Conservation (phyloP, 2,329 filamentous ascomycete species). For the Podosphaera aphanis region DNA sequence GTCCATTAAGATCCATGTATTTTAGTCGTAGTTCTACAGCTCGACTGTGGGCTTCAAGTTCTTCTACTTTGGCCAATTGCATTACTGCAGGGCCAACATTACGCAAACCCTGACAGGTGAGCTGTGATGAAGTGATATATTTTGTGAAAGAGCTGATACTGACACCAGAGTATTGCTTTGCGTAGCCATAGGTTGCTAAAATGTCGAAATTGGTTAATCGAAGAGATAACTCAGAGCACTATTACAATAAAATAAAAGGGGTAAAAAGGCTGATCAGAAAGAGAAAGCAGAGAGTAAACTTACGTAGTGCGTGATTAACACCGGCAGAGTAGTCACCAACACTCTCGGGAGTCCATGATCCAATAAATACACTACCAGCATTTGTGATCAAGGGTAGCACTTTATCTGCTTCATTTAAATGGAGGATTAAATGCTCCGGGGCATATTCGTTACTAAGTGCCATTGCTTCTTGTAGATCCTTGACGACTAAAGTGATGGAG, state of each 20-base stretch:
- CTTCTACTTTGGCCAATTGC: slow-evolving; percentile 83
- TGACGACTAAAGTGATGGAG: slow-evolving; percentile 66
- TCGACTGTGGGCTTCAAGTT: slow-evolving; percentile 74
- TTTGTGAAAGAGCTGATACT: slow-evolving; percentile 92
- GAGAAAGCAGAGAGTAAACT: slow-evolving; percentile 24
- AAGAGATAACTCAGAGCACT: neutral
- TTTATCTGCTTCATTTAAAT: slow-evolving; percentile 53
- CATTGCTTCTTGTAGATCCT: slow-evolving; percentile 49
- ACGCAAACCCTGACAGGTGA: slow-evolving; percentile 62
- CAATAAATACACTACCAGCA: slow-evolving; percentile 87
- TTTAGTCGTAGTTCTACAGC: slow-evolving; percentile 43
- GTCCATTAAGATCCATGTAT: slow-evolving; percentile 16
- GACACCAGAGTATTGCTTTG: slow-evolving; percentile 94
- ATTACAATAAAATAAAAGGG: neutral
- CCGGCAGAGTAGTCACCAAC: slow-evolving; percentile 96
- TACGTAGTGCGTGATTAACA: slow-evolving; percentile 92
- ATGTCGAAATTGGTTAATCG: neutral
- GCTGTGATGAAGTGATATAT: slow-evolving; percentile 85
- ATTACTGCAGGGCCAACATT: slow-evolving; percentile 81
- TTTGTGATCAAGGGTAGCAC: slow-evolving; percentile 66
- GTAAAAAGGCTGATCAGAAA: neutral
- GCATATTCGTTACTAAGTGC: slow-evolving; percentile 78
- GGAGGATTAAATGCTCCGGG: slow-evolving; percentile 86
- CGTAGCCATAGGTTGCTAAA: slow-evolving; percentile 84
- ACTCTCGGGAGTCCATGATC: slow-evolving; percentile 89